These are phyloP conservation scores for Cystobasidium tubakii DNA, from an alignment of 768 basidiomycete species.

Conservation along the genomic window DNA sequence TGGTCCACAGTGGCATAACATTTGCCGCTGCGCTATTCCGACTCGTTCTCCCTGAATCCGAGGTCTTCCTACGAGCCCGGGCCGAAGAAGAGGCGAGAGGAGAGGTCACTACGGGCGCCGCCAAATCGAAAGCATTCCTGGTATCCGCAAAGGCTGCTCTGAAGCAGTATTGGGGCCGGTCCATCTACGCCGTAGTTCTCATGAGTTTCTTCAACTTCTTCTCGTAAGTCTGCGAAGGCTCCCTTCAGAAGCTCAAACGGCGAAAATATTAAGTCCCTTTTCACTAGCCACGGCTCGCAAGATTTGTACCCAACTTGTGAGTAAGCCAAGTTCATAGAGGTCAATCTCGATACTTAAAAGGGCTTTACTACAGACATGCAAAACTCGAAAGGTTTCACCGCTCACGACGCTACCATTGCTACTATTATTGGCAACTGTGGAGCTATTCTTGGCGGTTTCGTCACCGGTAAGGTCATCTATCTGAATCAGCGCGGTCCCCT, in stretches of 20 bases:
- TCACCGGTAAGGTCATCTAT: slow-evolving; percentile 43
- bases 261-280: no score
- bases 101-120: slow-evolving; percentile 26
- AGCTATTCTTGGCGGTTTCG: slow-evolving; percentile 45
- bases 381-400: slow-evolving; percentile 38
- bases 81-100: slow-evolving; percentile 53
- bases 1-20: slow-evolving; percentile 28
- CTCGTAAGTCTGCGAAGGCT: slow-evolving; percentile 60
- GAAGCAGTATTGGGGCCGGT: slow-evolving; percentile 70
- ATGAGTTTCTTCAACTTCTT: slow-evolving; percentile 64
- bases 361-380: slow-evolving; percentile 1
- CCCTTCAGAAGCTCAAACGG: no score
- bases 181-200: slow-evolving; percentile 51
- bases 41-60: slow-evolving; percentile 67
- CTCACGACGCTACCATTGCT: slow-evolving; percentile 39
- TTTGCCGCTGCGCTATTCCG: slow-evolving; percentile 56
- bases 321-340: slow-evolving; percentile 7
- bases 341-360: not conserved
- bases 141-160: slow-evolving; percentile 60
- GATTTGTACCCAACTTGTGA: slow-evolving; percentile 42
- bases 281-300: slow-evolving; percentile 6
- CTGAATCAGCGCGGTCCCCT: no score
- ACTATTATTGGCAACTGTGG: slow-evolving; percentile 47
- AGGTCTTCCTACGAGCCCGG: slow-evolving; percentile 56
- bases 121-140: slow-evolving; percentile 64